Evolutionary conservation across 2,329 filamentous ascomycete species (phyloP), one percentile per base, ranked within the genome.

Genomic region (Septoria petroselini): DNA sequence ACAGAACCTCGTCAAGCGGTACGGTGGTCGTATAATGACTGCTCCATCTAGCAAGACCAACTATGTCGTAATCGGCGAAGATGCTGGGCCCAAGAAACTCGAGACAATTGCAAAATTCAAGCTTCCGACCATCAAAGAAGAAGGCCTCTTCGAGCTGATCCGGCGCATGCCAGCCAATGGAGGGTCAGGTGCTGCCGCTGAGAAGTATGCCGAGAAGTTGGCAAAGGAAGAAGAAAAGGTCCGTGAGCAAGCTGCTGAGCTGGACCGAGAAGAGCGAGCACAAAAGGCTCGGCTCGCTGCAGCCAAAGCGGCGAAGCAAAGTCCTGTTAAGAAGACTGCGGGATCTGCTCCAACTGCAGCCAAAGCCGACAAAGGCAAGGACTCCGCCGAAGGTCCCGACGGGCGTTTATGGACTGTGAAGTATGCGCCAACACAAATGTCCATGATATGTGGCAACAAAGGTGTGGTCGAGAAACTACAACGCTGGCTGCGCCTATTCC

Each of bases 401-500:
- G 78, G 81, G 52, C 83, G 88, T 59, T 76, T 98, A 1, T 95
- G 93, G 86, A 98, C 93, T 1, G 87, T 85, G 37, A 97, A 96
- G 63, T 97, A 98, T 70, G 93, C 93, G 0, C 93, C 93, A 2
- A 87, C 86, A 1, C 80, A 85, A 47, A 76, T 94, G 35, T 85
- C 73, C 50, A 91, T 96, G 66, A 95, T 98, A 40, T 97, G 91
- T 67, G 93, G 93, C 57, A 98, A 98, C 72, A 97, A 97, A 69
- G 77, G 73, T 1, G 81, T 85, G 23, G 91, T 98, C 1, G 91
- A 97, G 65, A 94, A 86, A 66, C 84, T 98, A 8, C 88, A 94
- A 64, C 77, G 73, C 21, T 98, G 93, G 93, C 76, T 98, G 45
- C 82, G 82, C 50, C 83, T 83, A 57, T 98, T 91, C 82, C 81